Conservation (phyloP, 352 stramenopile genomes). For the Salisapilia sapeloensis region DNA sequence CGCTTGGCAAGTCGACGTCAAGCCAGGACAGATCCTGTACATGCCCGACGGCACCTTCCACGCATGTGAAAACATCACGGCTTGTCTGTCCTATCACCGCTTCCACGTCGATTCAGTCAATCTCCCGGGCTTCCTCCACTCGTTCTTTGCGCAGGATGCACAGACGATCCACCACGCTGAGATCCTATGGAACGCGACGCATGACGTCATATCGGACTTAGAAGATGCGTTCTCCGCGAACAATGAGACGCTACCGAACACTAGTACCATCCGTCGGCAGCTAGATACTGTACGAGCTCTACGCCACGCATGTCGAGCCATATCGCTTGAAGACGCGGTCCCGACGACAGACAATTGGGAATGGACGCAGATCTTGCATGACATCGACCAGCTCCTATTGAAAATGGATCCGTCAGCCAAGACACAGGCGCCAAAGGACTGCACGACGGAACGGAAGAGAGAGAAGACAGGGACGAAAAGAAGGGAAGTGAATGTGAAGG, state of each 20-base stretch:
- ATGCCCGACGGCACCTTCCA: slow-evolving; percentile 90
- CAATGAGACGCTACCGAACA: slow-evolving; percentile 17
- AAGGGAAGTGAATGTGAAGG: too few relatives aligned
- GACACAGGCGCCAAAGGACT: slow-evolving; percentile 13
- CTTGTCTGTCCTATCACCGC: slow-evolving; percentile 87
- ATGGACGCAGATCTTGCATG: slow-evolving; percentile 57
- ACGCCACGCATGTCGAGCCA: slow-evolving; percentile 33
- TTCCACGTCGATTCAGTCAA: slow-evolving; percentile 90
- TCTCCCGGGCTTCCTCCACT: slow-evolving; percentile 76
- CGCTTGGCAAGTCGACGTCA: slow-evolving; percentile 75
- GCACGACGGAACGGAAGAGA: slow-evolving; percentile 9
- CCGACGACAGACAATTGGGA: slow-evolving; percentile 63
- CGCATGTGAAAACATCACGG: slow-evolving; percentile 84
- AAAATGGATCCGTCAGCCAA: slow-evolving; percentile 32
- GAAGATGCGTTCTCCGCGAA: slow-evolving; percentile 59
- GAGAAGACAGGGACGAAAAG: slow-evolving; percentile 10
- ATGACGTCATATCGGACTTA: slow-evolving; percentile 77
- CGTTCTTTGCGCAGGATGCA: slow-evolving; percentile 81
- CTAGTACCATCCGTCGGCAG: slow-evolving; percentile 29
- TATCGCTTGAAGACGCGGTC: slow-evolving; percentile 49
- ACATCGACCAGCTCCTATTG: slow-evolving; percentile 49
- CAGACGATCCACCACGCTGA: slow-evolving; percentile 82
- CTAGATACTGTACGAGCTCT: slow-evolving; percentile 47
- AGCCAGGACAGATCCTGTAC: slow-evolving; percentile 86
- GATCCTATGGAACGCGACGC: slow-evolving; percentile 85